These are phyloP conservation scores for Backusella liffmaniae DNA, from an alignment of 192 early-diverging fungal genomes.

Conservation along the genomic window DNA sequence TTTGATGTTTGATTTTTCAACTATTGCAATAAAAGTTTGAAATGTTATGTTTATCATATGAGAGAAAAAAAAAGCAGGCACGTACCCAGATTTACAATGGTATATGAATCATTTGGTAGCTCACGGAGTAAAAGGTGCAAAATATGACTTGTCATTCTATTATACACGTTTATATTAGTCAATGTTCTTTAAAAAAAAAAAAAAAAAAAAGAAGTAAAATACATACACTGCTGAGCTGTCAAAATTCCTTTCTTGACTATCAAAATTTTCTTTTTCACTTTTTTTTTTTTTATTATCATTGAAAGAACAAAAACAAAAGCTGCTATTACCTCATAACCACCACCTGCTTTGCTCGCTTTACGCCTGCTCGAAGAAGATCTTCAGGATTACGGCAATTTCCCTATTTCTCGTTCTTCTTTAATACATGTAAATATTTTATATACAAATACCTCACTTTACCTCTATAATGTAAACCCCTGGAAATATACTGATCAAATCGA, in stretches of 20 bases:
- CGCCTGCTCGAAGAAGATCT: constrained; percentile 44
- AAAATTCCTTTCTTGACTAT: constrained; percentile 35
- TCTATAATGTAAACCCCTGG: constrained; percentile 42
- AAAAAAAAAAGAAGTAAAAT: not conserved
- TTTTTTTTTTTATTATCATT: not conserved
- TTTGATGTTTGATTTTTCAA: constrained; percentile 52
- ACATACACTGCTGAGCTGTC: constrained; percentile 39
- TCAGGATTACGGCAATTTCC: constrained; percentile 46
- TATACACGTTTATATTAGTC: not conserved
- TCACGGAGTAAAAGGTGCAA: constrained; percentile 47
- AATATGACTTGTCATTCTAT: constrained; percentile 59
- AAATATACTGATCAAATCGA: constrained; percentile 39
- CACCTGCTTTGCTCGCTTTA: constrained; percentile 39
- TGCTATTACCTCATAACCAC: constrained; percentile 36
- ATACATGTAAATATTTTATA: not conserved
- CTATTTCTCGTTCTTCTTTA: constrained; percentile 9
- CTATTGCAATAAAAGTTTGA: not conserved
- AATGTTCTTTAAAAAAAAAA: not conserved
- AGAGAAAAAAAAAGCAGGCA: no score
- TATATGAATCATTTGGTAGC: constrained; percentile 30
- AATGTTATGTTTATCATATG: not conserved
- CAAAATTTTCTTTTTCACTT: constrained; percentile 29
- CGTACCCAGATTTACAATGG: constrained; percentile 36
- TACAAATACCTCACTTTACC: constrained; percentile 13
- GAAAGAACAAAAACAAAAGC: not conserved